Evolutionary conservation across 768 basidiomycete species (phyloP).

Genomic region (Mycena galopus): DNA sequence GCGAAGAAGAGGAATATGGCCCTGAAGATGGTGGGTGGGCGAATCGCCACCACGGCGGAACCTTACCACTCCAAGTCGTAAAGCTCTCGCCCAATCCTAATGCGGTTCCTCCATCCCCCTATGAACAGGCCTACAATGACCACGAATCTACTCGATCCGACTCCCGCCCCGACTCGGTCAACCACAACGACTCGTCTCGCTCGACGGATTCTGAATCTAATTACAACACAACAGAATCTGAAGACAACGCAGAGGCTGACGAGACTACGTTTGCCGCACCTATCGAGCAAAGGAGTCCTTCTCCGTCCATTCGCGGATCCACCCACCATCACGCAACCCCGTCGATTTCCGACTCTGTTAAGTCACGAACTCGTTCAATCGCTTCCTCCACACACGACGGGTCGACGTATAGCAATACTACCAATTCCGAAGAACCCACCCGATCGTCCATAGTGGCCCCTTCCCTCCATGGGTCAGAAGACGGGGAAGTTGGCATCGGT

Average conservation of each 20-base stretch:
- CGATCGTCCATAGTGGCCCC: slow-evolving; percentile 40
- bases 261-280: slow-evolving; percentile 26
- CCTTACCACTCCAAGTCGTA: slow-evolving; percentile 34
- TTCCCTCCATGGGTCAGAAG: slow-evolving; percentile 43
- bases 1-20: slow-evolving; percentile 17
- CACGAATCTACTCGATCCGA: slow-evolving; percentile 1
- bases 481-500: slow-evolving; percentile 78
- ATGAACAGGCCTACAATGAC: slow-evolving; percentile 9
- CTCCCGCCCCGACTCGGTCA: slow-evolving; percentile 6
- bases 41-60: neutral
- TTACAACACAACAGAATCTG: slow-evolving; percentile 27
- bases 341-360: slow-evolving; percentile 15
- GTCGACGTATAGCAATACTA: slow-evolving; percentile 15
- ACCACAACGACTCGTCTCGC: slow-evolving; percentile 10
- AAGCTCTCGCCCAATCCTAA: slow-evolving; percentile 27
- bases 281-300: slow-evolving; percentile 14
- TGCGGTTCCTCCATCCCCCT: slow-evolving; percentile 33
- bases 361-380: neutral
- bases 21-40: slow-evolving; percentile 33
- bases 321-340: slow-evolving; percentile 4
- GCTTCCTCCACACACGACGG: slow-evolving; percentile 4
- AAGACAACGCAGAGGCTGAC: slow-evolving; percentile 26
- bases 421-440: slow-evolving; percentile 26
- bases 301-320: slow-evolving; percentile 10
- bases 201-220: slow-evolving; percentile 30